Evolutionary conservation across 305 asterid species (phyloP).

Genomic region (Euphrasia arctica): DNA sequence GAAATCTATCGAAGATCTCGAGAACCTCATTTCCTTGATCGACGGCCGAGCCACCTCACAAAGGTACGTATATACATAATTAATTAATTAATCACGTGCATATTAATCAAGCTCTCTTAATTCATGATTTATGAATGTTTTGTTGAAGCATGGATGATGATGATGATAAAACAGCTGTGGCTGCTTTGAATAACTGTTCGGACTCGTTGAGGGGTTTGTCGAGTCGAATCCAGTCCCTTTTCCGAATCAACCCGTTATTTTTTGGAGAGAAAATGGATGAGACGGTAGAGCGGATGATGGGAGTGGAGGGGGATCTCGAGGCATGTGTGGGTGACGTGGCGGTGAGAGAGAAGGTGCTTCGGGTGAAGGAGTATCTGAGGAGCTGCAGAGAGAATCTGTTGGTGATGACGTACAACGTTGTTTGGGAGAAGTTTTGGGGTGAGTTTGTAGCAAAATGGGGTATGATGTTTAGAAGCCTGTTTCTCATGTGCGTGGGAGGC

Average conservation of each 20-base stretch:
- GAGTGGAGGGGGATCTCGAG: conserved; percentile 23
- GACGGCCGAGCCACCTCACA: neutral
- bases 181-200: conserved; percentile 21
- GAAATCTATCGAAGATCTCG: neutral
- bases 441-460: neutral
- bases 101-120: too few species aligned
- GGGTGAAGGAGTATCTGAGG: conserved; percentile 23
- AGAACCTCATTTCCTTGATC: neutral
- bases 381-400: conserved; percentile 20
- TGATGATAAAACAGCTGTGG: neutral
- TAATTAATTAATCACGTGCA: too few species aligned
- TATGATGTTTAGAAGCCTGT: neutral
- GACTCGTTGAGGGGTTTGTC: conserved; percentile 5
- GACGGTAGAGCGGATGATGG: conserved; percentile 15
- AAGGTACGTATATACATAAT: neutral
- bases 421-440: neutral
- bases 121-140: neutral
- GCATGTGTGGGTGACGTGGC: conserved; percentile 17
- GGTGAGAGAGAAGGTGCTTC: conserved; percentile 21
- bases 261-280: conserved; percentile 4
- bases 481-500: conserved; percentile 11
- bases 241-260: conserved; percentile 11
- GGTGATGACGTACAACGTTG: conserved; percentile 1
- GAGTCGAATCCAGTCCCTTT: conserved; percentile 21
- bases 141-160: neutral